phyloP scores from a whole-genome alignment of 2,329 filamentous ascomycete species.

The Colletotrichum australisinense region DNA sequence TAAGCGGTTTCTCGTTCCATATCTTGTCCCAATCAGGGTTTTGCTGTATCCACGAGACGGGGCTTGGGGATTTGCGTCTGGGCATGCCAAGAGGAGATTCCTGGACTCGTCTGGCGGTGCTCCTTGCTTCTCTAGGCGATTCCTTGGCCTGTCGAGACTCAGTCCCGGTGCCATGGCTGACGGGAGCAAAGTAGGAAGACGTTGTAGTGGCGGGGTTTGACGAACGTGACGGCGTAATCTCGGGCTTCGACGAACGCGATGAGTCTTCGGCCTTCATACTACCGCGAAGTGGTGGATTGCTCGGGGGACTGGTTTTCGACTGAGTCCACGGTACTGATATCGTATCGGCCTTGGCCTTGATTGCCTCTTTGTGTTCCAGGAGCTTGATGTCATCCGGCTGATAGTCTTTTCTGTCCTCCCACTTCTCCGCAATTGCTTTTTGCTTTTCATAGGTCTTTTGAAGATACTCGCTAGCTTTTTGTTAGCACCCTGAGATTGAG shows the following conservation, averaged over 20 bases:
- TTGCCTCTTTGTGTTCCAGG: constrained; percentile 5
- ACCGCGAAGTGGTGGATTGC: not conserved
- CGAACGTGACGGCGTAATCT: not conserved
- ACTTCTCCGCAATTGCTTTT: not conserved
- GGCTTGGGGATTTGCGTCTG: constrained; percentile 35
- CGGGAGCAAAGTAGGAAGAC: not conserved
- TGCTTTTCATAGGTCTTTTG: constrained; percentile 1
- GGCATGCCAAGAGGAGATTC: not conserved
- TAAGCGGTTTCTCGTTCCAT: constrained; percentile 67
- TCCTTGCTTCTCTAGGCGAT: not conserved
- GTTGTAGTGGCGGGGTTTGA: not conserved
- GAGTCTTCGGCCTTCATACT: constrained; percentile 11
- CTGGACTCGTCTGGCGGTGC: not conserved
- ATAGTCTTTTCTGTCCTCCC: not conserved
- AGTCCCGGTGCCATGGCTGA: not conserved
- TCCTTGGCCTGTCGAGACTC: not conserved
- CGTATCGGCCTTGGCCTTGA: not conserved
- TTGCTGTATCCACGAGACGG: constrained; percentile 60
- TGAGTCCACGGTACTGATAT: not conserved
- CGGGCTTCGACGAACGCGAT: not conserved
- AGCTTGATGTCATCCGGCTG: constrained; percentile 11
- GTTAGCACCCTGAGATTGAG: not conserved
- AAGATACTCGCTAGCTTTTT: not conserved
- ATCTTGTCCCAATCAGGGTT: constrained; percentile 62
- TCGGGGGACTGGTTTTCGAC: not conserved